Conservation (phyloP, 345 rosid genomes). For the Linum tenue region DNA sequence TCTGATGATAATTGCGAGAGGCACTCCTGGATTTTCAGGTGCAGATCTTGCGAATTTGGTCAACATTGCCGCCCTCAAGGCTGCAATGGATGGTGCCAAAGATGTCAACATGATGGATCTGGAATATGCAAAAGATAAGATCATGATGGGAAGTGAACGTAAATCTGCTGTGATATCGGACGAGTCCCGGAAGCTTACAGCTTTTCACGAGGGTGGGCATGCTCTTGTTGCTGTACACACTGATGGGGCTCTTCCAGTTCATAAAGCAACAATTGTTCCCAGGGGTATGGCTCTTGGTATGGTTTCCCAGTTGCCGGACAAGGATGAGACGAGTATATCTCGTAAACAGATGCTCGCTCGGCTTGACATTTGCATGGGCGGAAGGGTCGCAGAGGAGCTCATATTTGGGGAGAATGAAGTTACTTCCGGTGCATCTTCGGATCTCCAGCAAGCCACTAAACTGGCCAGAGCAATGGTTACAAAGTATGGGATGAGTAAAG, state of each 20-base stretch:
- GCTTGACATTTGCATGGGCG: constrained; percentile 93
- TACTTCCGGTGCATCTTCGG: constrained; percentile 78
- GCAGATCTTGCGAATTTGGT: constrained; percentile 91
- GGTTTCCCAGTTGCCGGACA: constrained; percentile 85
- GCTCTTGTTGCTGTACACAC: constrained; percentile 91
- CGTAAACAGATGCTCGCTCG: constrained; percentile 93
- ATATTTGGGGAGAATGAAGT: constrained; percentile 88
- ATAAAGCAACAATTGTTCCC: constrained; percentile 93
- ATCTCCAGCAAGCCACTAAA: constrained; percentile 72
- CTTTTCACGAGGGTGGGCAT: constrained; percentile 98
- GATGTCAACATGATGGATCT: constrained; percentile 84
- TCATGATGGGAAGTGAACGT: constrained; percentile 96
- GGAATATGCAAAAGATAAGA: constrained; percentile 88
- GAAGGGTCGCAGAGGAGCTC: constrained; percentile 91
- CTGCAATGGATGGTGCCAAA: constrained; percentile 93
- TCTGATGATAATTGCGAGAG: constrained; percentile 89
- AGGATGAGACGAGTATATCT: constrained; percentile 64
- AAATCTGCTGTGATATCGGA: constrained; percentile 89
- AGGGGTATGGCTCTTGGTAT: constrained; percentile 93
- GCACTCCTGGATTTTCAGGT: constrained; percentile 95
- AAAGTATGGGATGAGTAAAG: constrained; percentile 81
- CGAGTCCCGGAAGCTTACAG: constrained; percentile 62
- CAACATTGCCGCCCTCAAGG: constrained; percentile 87
- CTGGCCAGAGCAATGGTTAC: constrained; percentile 91
- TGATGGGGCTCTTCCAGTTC: constrained; percentile 89